These are phyloP conservation scores for Cylindrotheca fusiformis DNA, from an alignment of 108 stramenopile genomes.

Conservation along the genomic window DNA sequence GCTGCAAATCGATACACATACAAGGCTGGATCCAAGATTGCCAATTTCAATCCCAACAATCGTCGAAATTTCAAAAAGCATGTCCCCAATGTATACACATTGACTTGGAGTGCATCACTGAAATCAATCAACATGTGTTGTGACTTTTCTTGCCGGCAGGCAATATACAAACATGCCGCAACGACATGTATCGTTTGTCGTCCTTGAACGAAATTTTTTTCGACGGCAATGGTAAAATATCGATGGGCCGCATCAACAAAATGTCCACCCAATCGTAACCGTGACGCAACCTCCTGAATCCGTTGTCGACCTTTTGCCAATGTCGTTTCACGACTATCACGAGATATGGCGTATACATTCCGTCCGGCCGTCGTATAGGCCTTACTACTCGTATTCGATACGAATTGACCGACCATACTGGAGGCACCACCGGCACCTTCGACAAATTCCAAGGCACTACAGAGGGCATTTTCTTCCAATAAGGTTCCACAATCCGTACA, in stretches of 20 bases:
- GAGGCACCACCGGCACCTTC: conserved; percentile 88
- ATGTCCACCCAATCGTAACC: conserved; percentile 73
- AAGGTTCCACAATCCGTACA: conserved; percentile 92
- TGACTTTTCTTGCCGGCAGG: conserved; percentile 94
- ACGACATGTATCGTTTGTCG: conserved; percentile 88
- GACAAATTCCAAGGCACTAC: conserved; percentile 87
- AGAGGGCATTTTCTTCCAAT: conserved; percentile 93
- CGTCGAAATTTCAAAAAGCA: conserved; percentile 94
- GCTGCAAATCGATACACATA: conserved; percentile 98
- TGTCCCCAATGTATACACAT: conserved; percentile 97
- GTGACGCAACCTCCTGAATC: conserved; percentile 82
- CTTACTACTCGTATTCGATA: conserved; percentile 70
- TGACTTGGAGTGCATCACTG: conserved; percentile 94
- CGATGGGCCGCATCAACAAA: conserved; percentile 93
- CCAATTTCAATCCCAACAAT: conserved; percentile 87
- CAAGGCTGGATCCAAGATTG: conserved; percentile 96
- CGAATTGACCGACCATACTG: conserved; percentile 89
- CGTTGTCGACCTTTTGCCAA: conserved; percentile 81
- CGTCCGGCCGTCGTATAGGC: conserved; percentile 60
- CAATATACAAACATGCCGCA: conserved; percentile 97
- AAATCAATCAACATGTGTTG: conserved; percentile 99
- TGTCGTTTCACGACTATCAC: conserved; percentile 90
- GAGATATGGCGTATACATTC: conserved; percentile 80
- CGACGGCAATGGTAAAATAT: conserved; percentile 90
- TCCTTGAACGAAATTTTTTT: conserved; percentile 95